These are phyloP conservation scores for Sporisorium sorghi DNA, from an alignment of 1,284 basidiomycete species.

Conservation along the genomic window DNA sequence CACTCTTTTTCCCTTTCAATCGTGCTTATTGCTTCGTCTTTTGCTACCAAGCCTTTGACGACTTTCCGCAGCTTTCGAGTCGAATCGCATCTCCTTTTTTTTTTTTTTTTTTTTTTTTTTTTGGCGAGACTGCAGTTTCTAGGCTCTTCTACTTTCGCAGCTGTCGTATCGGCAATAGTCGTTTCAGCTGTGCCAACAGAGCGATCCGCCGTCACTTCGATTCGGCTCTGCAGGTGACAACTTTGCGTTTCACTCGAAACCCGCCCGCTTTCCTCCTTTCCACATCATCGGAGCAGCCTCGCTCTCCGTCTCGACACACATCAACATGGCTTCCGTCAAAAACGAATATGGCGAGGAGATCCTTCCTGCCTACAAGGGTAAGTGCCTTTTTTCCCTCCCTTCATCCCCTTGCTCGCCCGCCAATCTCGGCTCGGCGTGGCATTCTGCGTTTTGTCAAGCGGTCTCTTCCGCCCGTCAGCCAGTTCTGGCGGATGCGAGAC, in stretches of 20 bases:
- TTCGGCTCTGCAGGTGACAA: constrained; percentile 6
- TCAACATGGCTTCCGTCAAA: constrained; percentile 51
- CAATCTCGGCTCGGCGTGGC: neutral
- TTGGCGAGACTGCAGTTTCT: constrained; percentile 26
- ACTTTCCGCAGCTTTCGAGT: constrained; percentile 14
- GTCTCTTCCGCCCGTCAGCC: neutral
- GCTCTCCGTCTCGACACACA: constrained; percentile 8
- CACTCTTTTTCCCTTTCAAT: neutral
- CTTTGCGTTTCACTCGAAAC: neutral
- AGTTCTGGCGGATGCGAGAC: neutral
- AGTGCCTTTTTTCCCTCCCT: constrained; percentile 21
- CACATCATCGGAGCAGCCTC: constrained; percentile 13
- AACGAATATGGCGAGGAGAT: constrained; percentile 64
- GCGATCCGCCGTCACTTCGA: constrained; percentile 17
- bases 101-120: too few species aligned
- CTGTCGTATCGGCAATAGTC: constrained; percentile 29
- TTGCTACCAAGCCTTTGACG: neutral
- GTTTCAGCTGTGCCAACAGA: constrained; percentile 36
- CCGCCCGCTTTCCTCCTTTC: neutral
- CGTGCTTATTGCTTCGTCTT: constrained; percentile 2
- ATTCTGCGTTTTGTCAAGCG: neutral
- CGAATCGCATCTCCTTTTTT: neutral
- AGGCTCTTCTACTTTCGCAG: constrained; percentile 27
- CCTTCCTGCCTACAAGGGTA: constrained; percentile 57
- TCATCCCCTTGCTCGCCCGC: neutral